phyloP scores from a whole-genome alignment of 352 stramenopile genomes.

The Phytophthora melonis region DNA sequence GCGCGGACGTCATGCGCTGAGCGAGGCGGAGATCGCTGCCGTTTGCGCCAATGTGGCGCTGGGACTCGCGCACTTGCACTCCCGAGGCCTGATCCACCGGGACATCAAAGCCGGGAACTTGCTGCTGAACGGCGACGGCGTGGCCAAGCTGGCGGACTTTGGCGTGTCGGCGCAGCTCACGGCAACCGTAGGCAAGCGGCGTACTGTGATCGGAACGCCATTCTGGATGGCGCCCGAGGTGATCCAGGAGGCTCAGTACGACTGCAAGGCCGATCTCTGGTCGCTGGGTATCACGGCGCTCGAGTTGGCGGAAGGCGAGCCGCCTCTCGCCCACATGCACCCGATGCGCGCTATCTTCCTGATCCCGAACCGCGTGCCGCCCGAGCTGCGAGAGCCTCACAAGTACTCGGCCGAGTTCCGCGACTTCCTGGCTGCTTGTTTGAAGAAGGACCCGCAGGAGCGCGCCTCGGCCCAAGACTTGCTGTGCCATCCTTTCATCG shows the following conservation, averaged over 20 bases:
- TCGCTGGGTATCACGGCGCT: constrained; percentile 91
- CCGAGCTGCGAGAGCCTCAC: constrained; percentile 53
- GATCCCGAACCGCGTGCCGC: constrained; percentile 73
- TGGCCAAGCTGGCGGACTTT: constrained; percentile 91
- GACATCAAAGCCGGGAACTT: constrained; percentile 92
- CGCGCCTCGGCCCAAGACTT: constrained; percentile 62
- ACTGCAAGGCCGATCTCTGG: constrained; percentile 87
- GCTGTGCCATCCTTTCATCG: constrained; percentile 67
- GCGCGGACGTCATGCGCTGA: constrained; percentile 51
- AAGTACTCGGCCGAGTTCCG: constrained; percentile 61
- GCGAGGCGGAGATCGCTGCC: constrained; percentile 75
- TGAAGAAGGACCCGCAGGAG: constrained; percentile 71
- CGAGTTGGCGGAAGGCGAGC: constrained; percentile 88
- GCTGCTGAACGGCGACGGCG: constrained; percentile 70
- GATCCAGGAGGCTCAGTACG: constrained; percentile 89
- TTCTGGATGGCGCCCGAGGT: constrained; percentile 95
- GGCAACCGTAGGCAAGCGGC: constrained; percentile 91
- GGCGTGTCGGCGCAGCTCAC: constrained; percentile 92
- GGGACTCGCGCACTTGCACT: constrained; percentile 87
- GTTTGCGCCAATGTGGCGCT: constrained; percentile 75
- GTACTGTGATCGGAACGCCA: constrained; percentile 90
- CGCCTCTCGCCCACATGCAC: constrained; percentile 88
- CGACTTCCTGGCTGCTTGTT: constrained; percentile 69
- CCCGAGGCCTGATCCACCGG: constrained; percentile 82
- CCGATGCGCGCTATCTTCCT: constrained; percentile 89